These are phyloP conservation scores for Boletus holoroseus DNA, from an alignment of 1,284 basidiomycete genomes.

Conservation along the genomic window DNA sequence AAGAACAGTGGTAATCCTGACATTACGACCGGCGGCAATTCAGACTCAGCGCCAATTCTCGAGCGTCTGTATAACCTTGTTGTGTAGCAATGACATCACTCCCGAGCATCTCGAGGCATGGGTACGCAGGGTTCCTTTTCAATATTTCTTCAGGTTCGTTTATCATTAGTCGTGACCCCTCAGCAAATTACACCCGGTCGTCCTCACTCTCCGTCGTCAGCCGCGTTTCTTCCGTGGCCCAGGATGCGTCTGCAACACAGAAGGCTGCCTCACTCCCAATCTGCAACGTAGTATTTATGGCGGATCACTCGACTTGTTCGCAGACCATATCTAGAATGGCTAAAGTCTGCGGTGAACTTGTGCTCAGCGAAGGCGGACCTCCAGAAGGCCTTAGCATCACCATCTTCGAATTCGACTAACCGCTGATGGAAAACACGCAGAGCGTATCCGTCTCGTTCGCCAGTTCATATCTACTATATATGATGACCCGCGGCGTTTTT, in stretches of 20 bases:
- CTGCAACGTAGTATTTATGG: conserved; percentile 2
- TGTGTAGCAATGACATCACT: neutral
- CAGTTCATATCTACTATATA: neutral
- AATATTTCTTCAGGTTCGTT: neutral
- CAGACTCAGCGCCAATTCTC: conserved; percentile 14
- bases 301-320: neutral
- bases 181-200: too few species aligned
- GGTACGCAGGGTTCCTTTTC: neutral
- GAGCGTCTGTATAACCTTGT: conserved; percentile 5
- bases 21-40: too few species aligned
- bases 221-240: neutral
- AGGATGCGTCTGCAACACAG: neutral
- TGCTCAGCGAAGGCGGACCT: neutral
- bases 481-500: conserved; percentile 1
- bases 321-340: neutral
- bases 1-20: too few species aligned
- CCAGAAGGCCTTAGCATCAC: neutral
- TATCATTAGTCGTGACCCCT: neutral
- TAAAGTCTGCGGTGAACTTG: conserved; percentile 2
- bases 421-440: conserved; percentile 8
- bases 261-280: neutral
- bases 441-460: conserved; percentile 12
- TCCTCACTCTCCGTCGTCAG: neutral
- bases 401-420: conserved; percentile 8
- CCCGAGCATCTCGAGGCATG: neutral